phyloP scores from a whole-genome alignment of 2,329 filamentous ascomycete genomes.

The Colletotrichum nymphaeae region DNA sequence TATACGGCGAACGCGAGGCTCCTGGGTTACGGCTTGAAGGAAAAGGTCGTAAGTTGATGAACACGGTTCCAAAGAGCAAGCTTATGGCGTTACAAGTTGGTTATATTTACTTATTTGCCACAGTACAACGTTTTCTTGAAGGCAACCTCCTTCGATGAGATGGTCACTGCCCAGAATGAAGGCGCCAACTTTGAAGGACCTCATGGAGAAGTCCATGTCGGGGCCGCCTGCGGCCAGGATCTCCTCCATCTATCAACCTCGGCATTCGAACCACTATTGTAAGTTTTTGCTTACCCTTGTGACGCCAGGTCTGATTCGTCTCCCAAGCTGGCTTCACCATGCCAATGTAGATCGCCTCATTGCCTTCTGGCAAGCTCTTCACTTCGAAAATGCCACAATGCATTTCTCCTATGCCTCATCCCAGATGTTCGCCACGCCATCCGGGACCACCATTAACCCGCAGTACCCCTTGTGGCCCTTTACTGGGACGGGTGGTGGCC shows the following conservation, averaged over 20 bases:
- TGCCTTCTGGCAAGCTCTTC: constrained; percentile 63
- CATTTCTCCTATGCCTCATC: constrained; percentile 47
- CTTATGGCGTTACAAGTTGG: no score
- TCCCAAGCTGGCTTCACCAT: constrained; percentile 60
- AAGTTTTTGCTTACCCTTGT: constrained; percentile 35
- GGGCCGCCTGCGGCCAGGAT: constrained; percentile 48
- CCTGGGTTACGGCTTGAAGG: constrained; percentile 47
- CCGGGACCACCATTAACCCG: constrained; percentile 53
- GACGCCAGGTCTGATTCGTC: background rate
- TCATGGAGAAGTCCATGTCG: constrained; percentile 56
- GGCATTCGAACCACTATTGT: constrained; percentile 61
- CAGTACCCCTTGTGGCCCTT: constrained; percentile 63
- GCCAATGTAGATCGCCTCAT: constrained; percentile 74
- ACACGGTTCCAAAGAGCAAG: background rate
- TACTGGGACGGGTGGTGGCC: constrained; percentile 49
- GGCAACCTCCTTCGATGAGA: constrained; percentile 50
- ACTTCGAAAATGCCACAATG: constrained; percentile 51
- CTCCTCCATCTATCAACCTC: constrained; percentile 53
- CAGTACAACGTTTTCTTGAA: constrained; percentile 57
- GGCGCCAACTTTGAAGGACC: constrained; percentile 56
- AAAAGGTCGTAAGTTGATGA: constrained; percentile 51
- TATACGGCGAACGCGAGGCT: constrained; percentile 51
- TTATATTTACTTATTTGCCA: constrained; percentile 8
- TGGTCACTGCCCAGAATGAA: constrained; percentile 50
- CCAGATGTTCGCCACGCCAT: constrained; percentile 54